These are phyloP conservation scores for Haematococcus lacustris DNA, from an alignment of 139 green algal genomes.

Conservation along the genomic window DNA sequence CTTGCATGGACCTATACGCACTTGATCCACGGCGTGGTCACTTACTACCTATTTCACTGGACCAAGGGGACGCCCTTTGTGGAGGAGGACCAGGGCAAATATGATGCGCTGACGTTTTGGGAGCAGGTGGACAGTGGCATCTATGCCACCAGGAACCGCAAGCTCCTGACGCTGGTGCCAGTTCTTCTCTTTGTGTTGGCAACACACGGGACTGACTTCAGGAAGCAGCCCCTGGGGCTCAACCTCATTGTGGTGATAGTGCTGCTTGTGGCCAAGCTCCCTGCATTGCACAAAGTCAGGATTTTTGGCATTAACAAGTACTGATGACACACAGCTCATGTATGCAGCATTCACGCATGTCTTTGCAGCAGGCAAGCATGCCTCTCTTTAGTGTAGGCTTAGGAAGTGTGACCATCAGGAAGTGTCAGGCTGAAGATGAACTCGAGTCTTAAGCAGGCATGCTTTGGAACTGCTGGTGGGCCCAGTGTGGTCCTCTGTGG, in stretches of 20 bases:
- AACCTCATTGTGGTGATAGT: slow-evolving; percentile 77
- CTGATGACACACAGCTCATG: too few species aligned
- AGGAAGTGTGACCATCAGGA: too few species aligned
- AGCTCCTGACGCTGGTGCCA: slow-evolving; percentile 81
- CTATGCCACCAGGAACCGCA: slow-evolving; percentile 72
- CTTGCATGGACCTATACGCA: slow-evolving; percentile 86
- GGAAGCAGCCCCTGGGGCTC: slow-evolving; percentile 71
- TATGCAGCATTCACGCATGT: too few species aligned
- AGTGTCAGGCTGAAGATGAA: too few species aligned
- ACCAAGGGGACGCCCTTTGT: slow-evolving; percentile 56
- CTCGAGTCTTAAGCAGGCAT: too few species aligned
- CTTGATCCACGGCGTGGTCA: slow-evolving; percentile 67
- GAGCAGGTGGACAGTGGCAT: slow-evolving; percentile 62
- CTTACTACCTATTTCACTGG: slow-evolving; percentile 85
- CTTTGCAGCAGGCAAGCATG: too few species aligned
- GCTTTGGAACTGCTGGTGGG: too few species aligned
- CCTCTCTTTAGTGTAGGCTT: too few species aligned
- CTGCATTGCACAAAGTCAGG: slow-evolving; percentile 70
- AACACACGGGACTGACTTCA: slow-evolving; percentile 75
- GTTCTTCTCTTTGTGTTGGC: slow-evolving; percentile 78
- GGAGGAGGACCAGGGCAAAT: slow-evolving; percentile 70
- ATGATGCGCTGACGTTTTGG: slow-evolving; percentile 83
- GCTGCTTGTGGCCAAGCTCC: slow-evolving; percentile 77
- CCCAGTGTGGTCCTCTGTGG: too few species aligned
- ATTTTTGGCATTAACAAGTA: slow-evolving; percentile 47